Evolutionary conservation across 371 early-diverging fungal genomes (phyloP), one percentile per base, ranked within the genome.

Genomic region (Rhizopus arrhizus): DNA sequence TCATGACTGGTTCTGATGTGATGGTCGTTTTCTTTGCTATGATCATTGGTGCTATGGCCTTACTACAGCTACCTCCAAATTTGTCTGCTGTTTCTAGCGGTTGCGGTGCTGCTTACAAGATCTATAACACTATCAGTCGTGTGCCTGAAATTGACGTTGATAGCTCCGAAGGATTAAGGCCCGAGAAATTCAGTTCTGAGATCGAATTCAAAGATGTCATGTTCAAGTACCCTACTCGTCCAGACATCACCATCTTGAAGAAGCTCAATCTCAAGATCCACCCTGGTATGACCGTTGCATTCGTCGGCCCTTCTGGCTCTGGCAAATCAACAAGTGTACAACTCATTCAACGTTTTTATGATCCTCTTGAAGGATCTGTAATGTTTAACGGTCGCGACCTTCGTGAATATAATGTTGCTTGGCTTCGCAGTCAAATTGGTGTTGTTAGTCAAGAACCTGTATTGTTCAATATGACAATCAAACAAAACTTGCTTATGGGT

Each of bases 291-390:
- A 91, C 88, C 15, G 85, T 90, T 11, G 93, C 91, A 2, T 76
- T 92, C 48, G 92, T 91, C 13, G 93, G 91, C 38, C 81, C 84
- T 40, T 91, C 92, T 35, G 56, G 56, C 34, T 87, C 88, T 36
- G 96, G 97, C 45, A 95, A 95, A 70, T 92, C 93, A 12, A 96
- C 98, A 28, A 88, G 91, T 42, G 80, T 97, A 47, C 88, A 89
- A 50, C 85, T 97, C 31, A 55, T 95, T 36, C 91, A 94, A 69
- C 92, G 98, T 53, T 95, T 96, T 74, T 98, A 98, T 70, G 87
- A 90, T 60, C 82, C 90, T 4, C 59, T 66, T 12, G 64, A 59
- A 32, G 95, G 94, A 33, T 55, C 69, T 1, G 80, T 94, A 34
- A 60, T 68, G 16, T 32, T 95, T 11, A 93, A 95, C 69, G 93